phyloP scores from a whole-genome alignment of 306 rosid species.

The Hippophae rhamnoides region DNA sequence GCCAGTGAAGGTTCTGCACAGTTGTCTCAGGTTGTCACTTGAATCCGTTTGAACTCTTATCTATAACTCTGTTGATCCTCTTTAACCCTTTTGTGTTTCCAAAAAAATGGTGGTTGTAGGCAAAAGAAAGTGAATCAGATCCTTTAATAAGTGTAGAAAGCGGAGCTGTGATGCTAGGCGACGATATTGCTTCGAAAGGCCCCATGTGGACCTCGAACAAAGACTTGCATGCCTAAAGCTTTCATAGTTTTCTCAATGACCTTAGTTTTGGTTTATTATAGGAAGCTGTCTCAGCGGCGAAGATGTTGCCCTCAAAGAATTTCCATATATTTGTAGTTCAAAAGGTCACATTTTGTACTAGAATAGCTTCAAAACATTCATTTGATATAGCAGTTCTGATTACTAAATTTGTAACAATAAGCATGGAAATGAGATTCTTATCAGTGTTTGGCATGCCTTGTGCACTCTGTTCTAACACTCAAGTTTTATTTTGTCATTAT shows the following conservation, averaged over 20 bases:
- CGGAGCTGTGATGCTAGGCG: conserved; percentile 38
- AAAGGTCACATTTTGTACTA: background rate
- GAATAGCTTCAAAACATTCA: no score
- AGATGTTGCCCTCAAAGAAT: conserved; percentile 39
- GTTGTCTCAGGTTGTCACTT: conserved; percentile 28
- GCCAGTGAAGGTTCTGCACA: conserved; percentile 49
- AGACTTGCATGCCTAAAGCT: conserved; percentile 6
- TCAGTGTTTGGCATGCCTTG: no score
- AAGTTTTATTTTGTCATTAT: no score
- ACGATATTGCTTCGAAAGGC: conserved; percentile 25
- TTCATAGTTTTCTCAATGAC: background rate
- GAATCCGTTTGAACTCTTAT: background rate
- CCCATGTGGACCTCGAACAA: conserved; percentile 38
- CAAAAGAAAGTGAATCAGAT: conserved; percentile 61
- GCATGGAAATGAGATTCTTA: no score
- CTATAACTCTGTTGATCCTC: no score
- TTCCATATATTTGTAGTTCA: conserved; percentile 6
- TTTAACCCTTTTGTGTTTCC: background rate
- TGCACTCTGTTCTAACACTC: no score
- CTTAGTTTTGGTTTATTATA: conserved; percentile 7
- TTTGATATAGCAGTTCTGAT: no score
- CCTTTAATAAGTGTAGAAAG: conserved; percentile 51
- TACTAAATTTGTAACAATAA: no score
- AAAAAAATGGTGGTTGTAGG: conserved; percentile 25
- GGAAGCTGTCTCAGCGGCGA: conserved; percentile 28